Conservation (phyloP, 805 yeast genomes). For the Metschnikowia cerradonensis region DNA sequence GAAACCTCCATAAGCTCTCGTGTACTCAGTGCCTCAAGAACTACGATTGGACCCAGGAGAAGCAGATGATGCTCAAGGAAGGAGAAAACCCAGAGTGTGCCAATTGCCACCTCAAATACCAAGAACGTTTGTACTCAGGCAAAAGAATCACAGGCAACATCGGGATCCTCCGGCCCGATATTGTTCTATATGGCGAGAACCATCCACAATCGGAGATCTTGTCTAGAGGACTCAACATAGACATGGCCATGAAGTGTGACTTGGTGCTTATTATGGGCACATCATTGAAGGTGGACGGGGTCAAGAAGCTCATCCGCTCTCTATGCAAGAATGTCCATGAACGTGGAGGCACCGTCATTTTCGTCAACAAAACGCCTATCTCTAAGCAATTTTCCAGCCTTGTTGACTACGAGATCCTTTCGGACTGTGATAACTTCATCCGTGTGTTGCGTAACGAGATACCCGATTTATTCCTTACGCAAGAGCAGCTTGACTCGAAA, state of each 20-base stretch:
- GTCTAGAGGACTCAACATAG: slow-evolving; percentile 64
- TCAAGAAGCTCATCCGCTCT: slow-evolving; percentile 67
- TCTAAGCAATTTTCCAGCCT: slow-evolving; percentile 63
- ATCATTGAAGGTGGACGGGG: slow-evolving; percentile 86
- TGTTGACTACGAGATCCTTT: slow-evolving; percentile 73
- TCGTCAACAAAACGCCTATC: slow-evolving; percentile 67
- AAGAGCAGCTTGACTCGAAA: slow-evolving; percentile 45
- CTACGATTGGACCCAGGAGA: slow-evolving; percentile 59
- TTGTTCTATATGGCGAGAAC: slow-evolving; percentile 89
- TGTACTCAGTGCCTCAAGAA: slow-evolving; percentile 68
- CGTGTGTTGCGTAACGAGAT: slow-evolving; percentile 45
- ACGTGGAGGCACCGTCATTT: slow-evolving; percentile 73
- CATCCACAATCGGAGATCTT: slow-evolving; percentile 85
- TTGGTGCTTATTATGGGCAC: slow-evolving; percentile 88
- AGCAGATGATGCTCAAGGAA: slow-evolving; percentile 42
- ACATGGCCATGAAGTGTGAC: slow-evolving; percentile 68
- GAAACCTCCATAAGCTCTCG: slow-evolving; percentile 70
- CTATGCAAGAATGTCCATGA: slow-evolving; percentile 69
- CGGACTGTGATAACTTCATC: slow-evolving; percentile 85
- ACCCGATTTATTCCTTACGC: slow-evolving; percentile 62
- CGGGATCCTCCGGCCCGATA: slow-evolving; percentile 82
- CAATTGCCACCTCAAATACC: slow-evolving; percentile 53
- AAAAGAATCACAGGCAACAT: slow-evolving; percentile 67
- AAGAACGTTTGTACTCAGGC: slow-evolving; percentile 59
- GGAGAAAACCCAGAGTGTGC: slow-evolving; percentile 81